Conservation (phyloP, 352 stramenopile genomes). For the Elongisporangium undulatum region DNA sequence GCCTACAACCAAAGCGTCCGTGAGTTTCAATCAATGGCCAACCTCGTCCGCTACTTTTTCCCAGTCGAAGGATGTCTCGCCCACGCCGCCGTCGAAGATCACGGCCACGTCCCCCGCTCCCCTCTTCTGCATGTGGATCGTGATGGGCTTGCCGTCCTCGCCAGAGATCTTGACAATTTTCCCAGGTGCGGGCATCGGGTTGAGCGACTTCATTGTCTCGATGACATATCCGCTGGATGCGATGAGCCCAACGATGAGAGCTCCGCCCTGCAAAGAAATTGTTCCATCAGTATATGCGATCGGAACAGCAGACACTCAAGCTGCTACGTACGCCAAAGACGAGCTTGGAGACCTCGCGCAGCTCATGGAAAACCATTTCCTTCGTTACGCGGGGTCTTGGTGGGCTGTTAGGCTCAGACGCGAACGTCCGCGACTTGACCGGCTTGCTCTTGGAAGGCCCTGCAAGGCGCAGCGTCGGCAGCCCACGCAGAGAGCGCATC, state of each 20-base stretch:
- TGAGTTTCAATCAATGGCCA: background rate
- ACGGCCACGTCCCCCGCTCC: conserved; percentile 53
- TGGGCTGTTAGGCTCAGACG: background rate
- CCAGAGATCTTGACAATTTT: conserved; percentile 40
- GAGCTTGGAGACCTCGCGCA: conserved; percentile 63
- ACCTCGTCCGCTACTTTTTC: conserved; percentile 59
- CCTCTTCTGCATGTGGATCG: conserved; percentile 49
- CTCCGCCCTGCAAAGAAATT: conserved; percentile 20
- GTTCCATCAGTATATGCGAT: conserved; percentile 4
- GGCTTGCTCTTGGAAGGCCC: background rate
- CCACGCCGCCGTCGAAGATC: conserved; percentile 67
- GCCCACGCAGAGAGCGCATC: background rate
- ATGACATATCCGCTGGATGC: conserved; percentile 61
- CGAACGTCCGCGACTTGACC: background rate
- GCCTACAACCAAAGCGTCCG: background rate
- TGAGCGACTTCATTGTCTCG: conserved; percentile 58
- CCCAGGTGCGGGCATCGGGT: conserved; percentile 44
- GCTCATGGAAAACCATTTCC: conserved; percentile 44
- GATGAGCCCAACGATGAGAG: conserved; percentile 33
- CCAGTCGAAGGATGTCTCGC: conserved; percentile 85
- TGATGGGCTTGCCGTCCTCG: conserved; percentile 24
- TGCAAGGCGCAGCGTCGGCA: background rate
- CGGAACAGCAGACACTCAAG: background rate
- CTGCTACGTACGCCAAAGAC: conserved; percentile 33
- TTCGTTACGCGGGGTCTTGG: conserved; percentile 23